Evolutionary conservation across 2,329 filamentous ascomycete species (phyloP).

Genomic region (Seiridium cupressi): DNA sequence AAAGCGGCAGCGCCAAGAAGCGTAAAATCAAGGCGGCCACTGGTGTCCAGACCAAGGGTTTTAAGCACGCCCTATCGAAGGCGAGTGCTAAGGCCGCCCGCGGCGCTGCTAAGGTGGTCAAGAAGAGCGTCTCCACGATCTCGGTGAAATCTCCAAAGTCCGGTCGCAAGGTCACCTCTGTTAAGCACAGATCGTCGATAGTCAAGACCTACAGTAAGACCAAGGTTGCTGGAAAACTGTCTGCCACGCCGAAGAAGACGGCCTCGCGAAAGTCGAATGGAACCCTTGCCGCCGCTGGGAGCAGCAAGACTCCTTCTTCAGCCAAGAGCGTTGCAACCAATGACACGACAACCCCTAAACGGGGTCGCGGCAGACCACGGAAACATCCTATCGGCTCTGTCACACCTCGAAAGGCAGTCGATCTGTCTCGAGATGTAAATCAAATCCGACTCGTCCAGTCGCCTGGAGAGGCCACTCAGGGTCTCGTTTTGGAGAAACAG

Average conservation of each 20-base stretch:
- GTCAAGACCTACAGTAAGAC: slow-evolving; percentile 28
- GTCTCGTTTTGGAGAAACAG: background rate
- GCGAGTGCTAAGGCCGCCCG: slow-evolving; percentile 27
- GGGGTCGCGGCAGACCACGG: slow-evolving; percentile 7
- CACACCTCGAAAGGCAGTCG: slow-evolving; percentile 18
- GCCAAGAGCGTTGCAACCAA: slow-evolving; percentile 5
- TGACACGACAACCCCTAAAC: background rate
- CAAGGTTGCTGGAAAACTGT: slow-evolving; percentile 9
- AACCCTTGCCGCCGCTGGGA: slow-evolving; percentile 21
- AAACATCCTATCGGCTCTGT: slow-evolving; percentile 13
- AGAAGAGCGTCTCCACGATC: slow-evolving; percentile 37
- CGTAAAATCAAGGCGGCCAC: slow-evolving; percentile 42
- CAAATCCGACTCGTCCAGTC: slow-evolving; percentile 29
- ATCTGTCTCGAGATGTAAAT: slow-evolving; percentile 31
- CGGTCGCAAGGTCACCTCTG: slow-evolving; percentile 19
- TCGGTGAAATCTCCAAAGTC: slow-evolving; percentile 24
- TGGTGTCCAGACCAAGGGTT: slow-evolving; percentile 27
- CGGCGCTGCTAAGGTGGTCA: slow-evolving; percentile 30
- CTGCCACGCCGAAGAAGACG: slow-evolving; percentile 17
- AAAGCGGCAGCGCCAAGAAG: slow-evolving; percentile 36
- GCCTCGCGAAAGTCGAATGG: slow-evolving; percentile 16
- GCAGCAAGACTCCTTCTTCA: slow-evolving; percentile 5
- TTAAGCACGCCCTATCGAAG: slow-evolving; percentile 25
- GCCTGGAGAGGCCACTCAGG: slow-evolving; percentile 19
- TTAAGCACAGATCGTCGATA: slow-evolving; percentile 22